These are phyloP conservation scores for Begonia fuchsioides DNA, from an alignment of 306 rosid species.

Conservation along the genomic window DNA sequence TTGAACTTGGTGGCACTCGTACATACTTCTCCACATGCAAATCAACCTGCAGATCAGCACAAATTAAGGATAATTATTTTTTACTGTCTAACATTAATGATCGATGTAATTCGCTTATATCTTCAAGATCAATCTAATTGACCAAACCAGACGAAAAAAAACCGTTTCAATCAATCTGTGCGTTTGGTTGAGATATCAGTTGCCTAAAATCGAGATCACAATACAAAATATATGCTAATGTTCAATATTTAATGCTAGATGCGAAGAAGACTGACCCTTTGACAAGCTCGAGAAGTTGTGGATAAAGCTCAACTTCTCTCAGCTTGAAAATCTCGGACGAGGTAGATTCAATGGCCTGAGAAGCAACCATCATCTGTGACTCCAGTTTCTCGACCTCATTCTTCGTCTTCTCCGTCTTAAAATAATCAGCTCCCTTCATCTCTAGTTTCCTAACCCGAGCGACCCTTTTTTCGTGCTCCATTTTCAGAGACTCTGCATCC, in stretches of 20 bases:
- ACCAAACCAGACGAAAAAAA: too few relatives aligned
- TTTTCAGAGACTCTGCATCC: conserved; percentile 61
- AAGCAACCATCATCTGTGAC: conserved; percentile 85
- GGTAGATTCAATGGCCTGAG: conserved; percentile 80
- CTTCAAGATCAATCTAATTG: too few relatives aligned
- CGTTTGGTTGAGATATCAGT: too few relatives aligned
- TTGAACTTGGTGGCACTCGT: conserved; percentile 93
- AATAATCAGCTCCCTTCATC: conserved; percentile 72
- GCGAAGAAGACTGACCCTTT: conserved; percentile 60
- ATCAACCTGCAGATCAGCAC: conserved; percentile 40
- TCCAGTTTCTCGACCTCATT: conserved; percentile 85
- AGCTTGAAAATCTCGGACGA: conserved; percentile 71
- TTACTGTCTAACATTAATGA: too few relatives aligned
- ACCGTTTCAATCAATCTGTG: too few relatives aligned
- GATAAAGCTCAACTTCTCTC: conserved; percentile 73
- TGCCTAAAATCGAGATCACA: too few relatives aligned
- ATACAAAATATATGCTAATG: too few relatives aligned
- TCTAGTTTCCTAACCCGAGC: conserved; percentile 60
- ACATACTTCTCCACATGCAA: conserved; percentile 99
- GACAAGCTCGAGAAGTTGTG: conserved; percentile 74
- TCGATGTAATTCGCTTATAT: too few relatives aligned
- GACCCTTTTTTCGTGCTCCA: conserved; percentile 66
- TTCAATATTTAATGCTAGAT: too few relatives aligned
- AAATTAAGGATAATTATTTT: too few relatives aligned
- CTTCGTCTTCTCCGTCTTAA: conserved; percentile 78